Evolutionary conservation across 352 stramenopile genomes (phyloP), one percentile per base, ranked within the genome.

Genomic region (Phytophthora foliorum): DNA sequence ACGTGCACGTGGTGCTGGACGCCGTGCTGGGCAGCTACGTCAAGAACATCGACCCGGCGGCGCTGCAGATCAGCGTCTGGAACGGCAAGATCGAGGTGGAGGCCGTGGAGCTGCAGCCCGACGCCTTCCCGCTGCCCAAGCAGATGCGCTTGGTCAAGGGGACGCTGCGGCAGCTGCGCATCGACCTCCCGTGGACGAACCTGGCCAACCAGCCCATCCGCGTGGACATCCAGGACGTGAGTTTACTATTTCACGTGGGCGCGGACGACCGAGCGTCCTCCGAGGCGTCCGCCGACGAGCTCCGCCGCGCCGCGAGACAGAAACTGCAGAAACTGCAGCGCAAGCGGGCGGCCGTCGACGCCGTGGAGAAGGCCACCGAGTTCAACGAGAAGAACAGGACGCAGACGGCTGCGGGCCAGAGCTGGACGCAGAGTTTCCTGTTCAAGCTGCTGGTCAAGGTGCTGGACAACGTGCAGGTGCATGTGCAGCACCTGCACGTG

Each of bases 31-130:
- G 88, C 38, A 88, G 74, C 62, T 95, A 95, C 63, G 84, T 95
- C 16, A 93, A 94, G 77, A 91, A 95, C 77, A 92, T 94, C 62
- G 88, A 95, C 67, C 84, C 88, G n/a, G 82, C 90, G 54, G 78
- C 86, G 50, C 74, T 95, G 39, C 84, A 91, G 74, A 93, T 95
- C 76, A 92, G 82, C 69, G 81, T 95, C 11, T 95, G 88, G 88
- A 93, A 90, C 57, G 88, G 88, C 45, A 86, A 93, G 78, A 90
- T 95, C 63, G 84, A 94, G 75, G 77, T 95, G 42, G 86, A 93
- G 44, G 76, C 86, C 10, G 81, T 95, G 32, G 88, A 95, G 80
- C 72, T 93, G 27, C 82, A 89, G 67, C 86, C 86, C 3, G 85
- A 92, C 34, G 86, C 77, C 8, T 89, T 94, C 52, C 74, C 81